phyloP scores from a whole-genome alignment of 2,329 filamentous ascomycete genomes.

The Fusarium bactridioides region DNA sequence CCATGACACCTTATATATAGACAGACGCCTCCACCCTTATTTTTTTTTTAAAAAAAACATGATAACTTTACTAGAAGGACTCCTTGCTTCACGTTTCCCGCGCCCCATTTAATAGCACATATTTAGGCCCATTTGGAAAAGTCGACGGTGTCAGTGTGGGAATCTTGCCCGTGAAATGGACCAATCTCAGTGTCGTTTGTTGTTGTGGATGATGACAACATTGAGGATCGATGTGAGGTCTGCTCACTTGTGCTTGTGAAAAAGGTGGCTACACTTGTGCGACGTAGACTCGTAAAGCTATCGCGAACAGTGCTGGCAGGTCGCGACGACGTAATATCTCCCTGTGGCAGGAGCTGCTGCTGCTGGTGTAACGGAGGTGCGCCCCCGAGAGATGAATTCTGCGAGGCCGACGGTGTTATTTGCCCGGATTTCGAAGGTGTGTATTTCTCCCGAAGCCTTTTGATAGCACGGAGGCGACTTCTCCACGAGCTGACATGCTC shows the following conservation, averaged over 20 bases:
- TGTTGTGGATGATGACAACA: conserved; percentile 60
- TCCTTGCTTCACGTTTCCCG: neutral
- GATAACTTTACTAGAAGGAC: conserved; percentile 26
- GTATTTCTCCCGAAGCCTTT: conserved; percentile 77
- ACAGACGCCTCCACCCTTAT: conserved; percentile 39
- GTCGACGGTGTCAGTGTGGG: conserved; percentile 49
- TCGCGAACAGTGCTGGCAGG: conserved; percentile 63
- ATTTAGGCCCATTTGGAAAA: conserved; percentile 51
- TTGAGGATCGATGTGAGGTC: conserved; percentile 66
- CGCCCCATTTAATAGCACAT: neutral
- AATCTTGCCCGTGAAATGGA: conserved; percentile 41
- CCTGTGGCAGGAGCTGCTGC: conserved; percentile 32
- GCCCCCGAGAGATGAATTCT: conserved; percentile 43
- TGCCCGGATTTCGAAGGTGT: conserved; percentile 52
- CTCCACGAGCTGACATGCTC: conserved; percentile 92
- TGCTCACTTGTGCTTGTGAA: conserved; percentile 66
- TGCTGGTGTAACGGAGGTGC: conserved; percentile 32
- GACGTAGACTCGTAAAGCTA: conserved; percentile 66
- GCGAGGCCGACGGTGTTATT: conserved; percentile 41
- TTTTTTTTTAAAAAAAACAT: conserved; percentile 1
- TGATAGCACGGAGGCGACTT: conserved; percentile 84
- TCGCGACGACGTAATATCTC: conserved; percentile 44
- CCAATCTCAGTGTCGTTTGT: conserved; percentile 63
- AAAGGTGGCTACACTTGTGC: conserved; percentile 72
- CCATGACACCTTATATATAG: conserved; percentile 40